phyloP scores from a whole-genome alignment of 495 filamentous ascomycete species.

The Elaphomyces granulatus region DNA sequence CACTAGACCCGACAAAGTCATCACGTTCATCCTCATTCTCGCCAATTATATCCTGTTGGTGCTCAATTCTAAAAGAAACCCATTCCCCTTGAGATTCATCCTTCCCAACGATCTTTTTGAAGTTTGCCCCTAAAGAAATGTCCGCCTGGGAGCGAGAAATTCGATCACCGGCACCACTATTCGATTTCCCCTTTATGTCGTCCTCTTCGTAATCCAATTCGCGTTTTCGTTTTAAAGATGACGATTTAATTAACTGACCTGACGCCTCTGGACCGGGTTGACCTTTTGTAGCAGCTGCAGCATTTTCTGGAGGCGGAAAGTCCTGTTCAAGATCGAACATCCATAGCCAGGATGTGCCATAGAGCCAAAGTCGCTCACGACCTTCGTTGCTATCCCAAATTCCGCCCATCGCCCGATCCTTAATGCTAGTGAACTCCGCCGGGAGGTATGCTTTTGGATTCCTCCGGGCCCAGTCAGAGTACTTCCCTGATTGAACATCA shows the following conservation, averaged over 20 bases:
- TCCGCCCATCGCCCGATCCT: constrained; percentile 66
- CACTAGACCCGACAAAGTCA: constrained; percentile 17
- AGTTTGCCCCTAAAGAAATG: constrained; percentile 43
- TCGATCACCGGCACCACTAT: constrained; percentile 44
- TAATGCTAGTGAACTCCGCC: constrained; percentile 48
- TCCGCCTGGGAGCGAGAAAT: constrained; percentile 44
- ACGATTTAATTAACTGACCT: constrained; percentile 14
- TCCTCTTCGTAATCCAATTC: constrained; percentile 23
- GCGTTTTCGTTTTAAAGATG: constrained; percentile 32
- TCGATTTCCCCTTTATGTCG: constrained; percentile 23
- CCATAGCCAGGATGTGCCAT: constrained; percentile 72
- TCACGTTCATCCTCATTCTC: constrained; percentile 17
- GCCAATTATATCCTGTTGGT: constrained; percentile 33
- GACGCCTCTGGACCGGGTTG: constrained; percentile 11
- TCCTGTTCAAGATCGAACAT: constrained; percentile 81
- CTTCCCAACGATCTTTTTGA: constrained; percentile 32
- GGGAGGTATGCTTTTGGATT: constrained; percentile 68
- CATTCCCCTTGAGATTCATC: constrained; percentile 28
- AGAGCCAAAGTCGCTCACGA: constrained; percentile 65
- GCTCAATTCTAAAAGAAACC: constrained; percentile 29
- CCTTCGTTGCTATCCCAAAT: constrained; percentile 58
- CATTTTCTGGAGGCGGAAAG: constrained; percentile 33
- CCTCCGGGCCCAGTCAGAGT: constrained; percentile 73
- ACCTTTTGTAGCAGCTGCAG: constrained; percentile 10
- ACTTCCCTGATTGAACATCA: constrained; percentile 52